These are phyloP conservation scores for Aspergillus pseudotamarii DNA, from an alignment of 2,329 filamentous ascomycete genomes.

Conservation along the genomic window DNA sequence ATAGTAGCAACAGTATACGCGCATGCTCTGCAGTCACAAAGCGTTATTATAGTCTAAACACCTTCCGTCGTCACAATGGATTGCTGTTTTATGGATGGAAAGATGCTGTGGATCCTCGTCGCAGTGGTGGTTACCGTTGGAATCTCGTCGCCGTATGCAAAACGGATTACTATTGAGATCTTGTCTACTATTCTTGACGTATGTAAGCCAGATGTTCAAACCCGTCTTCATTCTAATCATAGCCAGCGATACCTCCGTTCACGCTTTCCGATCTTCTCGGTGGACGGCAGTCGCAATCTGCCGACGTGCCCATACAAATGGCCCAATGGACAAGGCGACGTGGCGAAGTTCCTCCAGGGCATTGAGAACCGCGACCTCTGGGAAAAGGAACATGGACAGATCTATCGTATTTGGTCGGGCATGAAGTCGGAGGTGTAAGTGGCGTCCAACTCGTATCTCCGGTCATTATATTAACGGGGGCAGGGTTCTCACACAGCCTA, in stretches of 20 bases:
- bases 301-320: slow-evolving; percentile 20
- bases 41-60: too few species aligned
- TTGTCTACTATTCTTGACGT: too few species aligned
- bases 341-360: slow-evolving; percentile 45
- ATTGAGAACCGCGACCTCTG: slow-evolving; percentile 36
- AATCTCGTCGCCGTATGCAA: too few species aligned
- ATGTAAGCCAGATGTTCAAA: neutral
- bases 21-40: too few species aligned
- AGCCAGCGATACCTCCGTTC: slow-evolving; percentile 1
- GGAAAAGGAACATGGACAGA: slow-evolving; percentile 33
- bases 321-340: slow-evolving; percentile 43
- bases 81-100: too few species aligned
- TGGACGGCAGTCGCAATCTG: slow-evolving; percentile 3
- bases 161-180: too few species aligned
- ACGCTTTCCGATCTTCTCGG: slow-evolving; percentile 8
- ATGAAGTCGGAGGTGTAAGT: slow-evolving; percentile 44
- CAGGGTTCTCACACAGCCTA: slow-evolving; percentile 41
- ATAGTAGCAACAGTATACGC: too few species aligned
- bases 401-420: slow-evolving; percentile 48
- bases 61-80: too few species aligned
- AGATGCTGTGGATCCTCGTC: too few species aligned
- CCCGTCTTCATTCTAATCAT: neutral
- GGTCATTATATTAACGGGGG: neutral
- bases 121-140: too few species aligned
- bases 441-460: neutral